Evolutionary conservation across 2,329 filamentous ascomycete species (phyloP).

Genomic region (Lasiodiplodia theobromae): DNA sequence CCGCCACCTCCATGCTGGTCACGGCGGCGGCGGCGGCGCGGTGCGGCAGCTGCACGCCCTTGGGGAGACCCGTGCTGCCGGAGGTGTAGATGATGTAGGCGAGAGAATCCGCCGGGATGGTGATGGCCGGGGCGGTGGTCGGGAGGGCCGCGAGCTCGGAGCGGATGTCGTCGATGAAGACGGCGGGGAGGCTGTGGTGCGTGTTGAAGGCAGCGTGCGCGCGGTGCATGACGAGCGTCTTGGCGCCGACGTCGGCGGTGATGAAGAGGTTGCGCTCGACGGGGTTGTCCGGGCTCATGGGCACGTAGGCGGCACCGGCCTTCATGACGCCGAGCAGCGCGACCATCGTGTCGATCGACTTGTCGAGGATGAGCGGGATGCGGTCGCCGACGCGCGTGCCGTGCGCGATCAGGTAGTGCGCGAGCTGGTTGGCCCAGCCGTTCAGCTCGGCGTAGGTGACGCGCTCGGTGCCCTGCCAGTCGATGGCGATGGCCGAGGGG

Average conservation of each 20-base stretch:
- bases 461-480: neutral
- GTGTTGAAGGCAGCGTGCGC: neutral
- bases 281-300: conserved; percentile 47
- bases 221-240: conserved; percentile 22
- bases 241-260: conserved; percentile 40
- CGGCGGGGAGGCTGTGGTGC: too few relatives aligned
- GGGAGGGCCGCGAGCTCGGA: too few relatives aligned
- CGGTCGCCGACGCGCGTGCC: neutral
- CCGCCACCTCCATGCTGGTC: neutral
- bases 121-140: too few relatives aligned
- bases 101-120: neutral
- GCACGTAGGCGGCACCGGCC: conserved; percentile 45
- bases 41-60: conserved; percentile 32
- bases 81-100: conserved; percentile 35
- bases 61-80: conserved; percentile 36
- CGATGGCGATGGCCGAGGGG: neutral
- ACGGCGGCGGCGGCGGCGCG: neutral
- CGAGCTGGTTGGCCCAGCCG: neutral
- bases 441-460: conserved; percentile 9
- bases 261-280: conserved; percentile 45
- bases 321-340: conserved; percentile 48
- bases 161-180: too few relatives aligned
- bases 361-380: conserved; percentile 47
- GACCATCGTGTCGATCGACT: conserved; percentile 44
- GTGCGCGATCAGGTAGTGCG: neutral